Percentiles rank a stretch among this genome's conserved stretches.
These are phyloP conservation scores for Jackrogersella multiformis DNA, from an alignment of 495 filamentous ascomycete species.

Conservation along the genomic window DNA sequence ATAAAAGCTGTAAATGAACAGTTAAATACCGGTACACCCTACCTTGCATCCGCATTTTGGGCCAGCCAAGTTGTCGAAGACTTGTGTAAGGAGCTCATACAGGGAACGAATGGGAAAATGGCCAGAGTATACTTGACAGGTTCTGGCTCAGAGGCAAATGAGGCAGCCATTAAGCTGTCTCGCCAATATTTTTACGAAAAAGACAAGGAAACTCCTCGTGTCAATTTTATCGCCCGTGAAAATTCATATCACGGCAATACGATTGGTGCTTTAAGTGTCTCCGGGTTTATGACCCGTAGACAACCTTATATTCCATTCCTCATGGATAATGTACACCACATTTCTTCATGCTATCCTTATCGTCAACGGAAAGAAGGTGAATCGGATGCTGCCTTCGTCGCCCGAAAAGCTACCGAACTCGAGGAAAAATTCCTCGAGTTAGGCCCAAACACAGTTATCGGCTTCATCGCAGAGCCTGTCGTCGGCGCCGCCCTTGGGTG, in stretches of 20 bases:
- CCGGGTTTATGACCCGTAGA: constrained; percentile 3
- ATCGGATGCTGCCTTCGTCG: constrained; percentile 1
- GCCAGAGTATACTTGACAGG: constrained; percentile 47
- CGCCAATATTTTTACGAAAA: constrained; percentile 64
- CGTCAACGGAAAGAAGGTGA: constrained; percentile 5
- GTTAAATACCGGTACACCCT: constrained; percentile 41
- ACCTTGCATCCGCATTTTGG: constrained; percentile 54
- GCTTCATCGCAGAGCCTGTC: constrained; percentile 8
- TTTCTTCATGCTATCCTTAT: constrained; percentile 10
- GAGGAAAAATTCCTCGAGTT: no score
- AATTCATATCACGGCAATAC: constrained; percentile 11
- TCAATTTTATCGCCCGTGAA: constrained; percentile 35
- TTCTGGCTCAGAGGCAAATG: constrained; percentile 72
- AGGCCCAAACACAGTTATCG: constrained; percentile 7
- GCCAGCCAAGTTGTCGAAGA: constrained; percentile 38
- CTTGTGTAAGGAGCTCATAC: constrained; percentile 48
- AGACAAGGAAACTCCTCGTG: constrained; percentile 38
- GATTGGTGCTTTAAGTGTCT: constrained; percentile 7
- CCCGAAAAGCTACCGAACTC: constrained; percentile 3
- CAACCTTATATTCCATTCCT: no score
- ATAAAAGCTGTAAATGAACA: constrained; percentile 39
- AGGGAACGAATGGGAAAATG: constrained; percentile 54
- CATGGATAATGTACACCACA: constrained; percentile 1
- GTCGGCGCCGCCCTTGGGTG: constrained; percentile 62
- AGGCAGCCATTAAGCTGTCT: constrained; percentile 72